Conservation (phyloP, 2,329 filamentous ascomycete genomes). For the Exophiala mesophila region DNA sequence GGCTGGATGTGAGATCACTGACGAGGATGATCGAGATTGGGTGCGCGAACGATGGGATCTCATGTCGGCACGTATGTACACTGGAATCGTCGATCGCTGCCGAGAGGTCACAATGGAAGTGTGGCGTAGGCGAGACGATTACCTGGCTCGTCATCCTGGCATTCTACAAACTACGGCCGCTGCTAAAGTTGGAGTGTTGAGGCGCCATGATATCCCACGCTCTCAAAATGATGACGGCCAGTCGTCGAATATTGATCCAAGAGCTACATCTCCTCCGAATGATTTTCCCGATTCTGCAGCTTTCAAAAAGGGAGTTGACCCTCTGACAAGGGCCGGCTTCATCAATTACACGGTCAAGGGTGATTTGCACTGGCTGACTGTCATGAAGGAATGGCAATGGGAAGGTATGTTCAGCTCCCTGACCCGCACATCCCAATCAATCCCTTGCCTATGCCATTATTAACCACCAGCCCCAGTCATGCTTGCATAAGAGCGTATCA, state of each 20-base stretch:
- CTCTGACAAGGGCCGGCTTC: constrained; percentile 42
- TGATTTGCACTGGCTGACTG: constrained; percentile 61
- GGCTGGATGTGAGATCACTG: constrained; percentile 59
- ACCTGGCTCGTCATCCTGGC: constrained; percentile 32
- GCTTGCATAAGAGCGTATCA: neutral
- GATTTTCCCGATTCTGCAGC: constrained; percentile 11
- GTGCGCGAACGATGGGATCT: constrained; percentile 57
- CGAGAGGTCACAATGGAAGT: constrained; percentile 61
- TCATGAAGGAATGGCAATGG: constrained; percentile 67
- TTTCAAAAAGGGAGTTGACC: constrained; percentile 14
- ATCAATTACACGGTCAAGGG: constrained; percentile 59
- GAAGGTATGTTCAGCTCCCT: constrained; percentile 55
- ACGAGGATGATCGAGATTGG: constrained; percentile 59
- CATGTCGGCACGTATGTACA: constrained; percentile 58
- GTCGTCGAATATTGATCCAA: neutral
- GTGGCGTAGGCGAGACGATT: constrained; percentile 57
- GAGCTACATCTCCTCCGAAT: neutral
- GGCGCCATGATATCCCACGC: neutral
- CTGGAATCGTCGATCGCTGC: constrained; percentile 63
- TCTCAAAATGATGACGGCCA: neutral
- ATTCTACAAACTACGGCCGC: neutral
- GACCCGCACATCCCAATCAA: neutral
- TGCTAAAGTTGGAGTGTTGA: neutral
- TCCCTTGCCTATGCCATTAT: too few species aligned
- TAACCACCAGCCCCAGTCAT: constrained; percentile 1